phyloP scores from a whole-genome alignment of 768 basidiomycete genomes.

The Boletus tylopilopsis region DNA sequence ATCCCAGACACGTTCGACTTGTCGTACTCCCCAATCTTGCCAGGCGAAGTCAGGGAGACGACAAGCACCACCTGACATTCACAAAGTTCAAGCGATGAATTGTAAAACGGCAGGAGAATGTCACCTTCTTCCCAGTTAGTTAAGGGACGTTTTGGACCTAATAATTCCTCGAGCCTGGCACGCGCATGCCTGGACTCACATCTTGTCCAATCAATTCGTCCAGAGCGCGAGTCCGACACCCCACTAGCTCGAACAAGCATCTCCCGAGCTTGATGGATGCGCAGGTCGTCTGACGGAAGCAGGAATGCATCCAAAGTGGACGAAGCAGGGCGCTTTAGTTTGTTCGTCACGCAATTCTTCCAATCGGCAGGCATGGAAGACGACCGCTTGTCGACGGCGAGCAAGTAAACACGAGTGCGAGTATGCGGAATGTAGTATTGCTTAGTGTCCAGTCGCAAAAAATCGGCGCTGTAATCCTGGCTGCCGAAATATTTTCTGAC shows the following conservation, averaged over 20 bases:
- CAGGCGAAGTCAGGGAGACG: conserved; percentile 87
- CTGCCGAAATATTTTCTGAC: conserved; percentile 76
- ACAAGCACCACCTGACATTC: conserved; percentile 64
- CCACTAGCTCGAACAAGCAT: conserved; percentile 72
- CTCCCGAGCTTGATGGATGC: conserved; percentile 85
- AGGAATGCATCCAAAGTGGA: conserved; percentile 89
- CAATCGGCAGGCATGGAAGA: conserved; percentile 66
- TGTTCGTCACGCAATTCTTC: conserved; percentile 54
- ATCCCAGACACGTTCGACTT: conserved; percentile 95
- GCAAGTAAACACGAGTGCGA: conserved; percentile 82
- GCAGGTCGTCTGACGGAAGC: conserved; percentile 86
- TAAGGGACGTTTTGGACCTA: conserved; percentile 81
- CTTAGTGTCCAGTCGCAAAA: conserved; percentile 75
- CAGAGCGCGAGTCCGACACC: conserved; percentile 61
- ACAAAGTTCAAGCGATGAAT: neutral
- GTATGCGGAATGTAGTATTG: conserved; percentile 94
- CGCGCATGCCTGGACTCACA: conserved; percentile 92
- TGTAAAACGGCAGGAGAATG: conserved; percentile 9
- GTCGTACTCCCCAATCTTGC: conserved; percentile 90
- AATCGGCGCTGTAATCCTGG: conserved; percentile 71
- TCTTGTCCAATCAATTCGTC: conserved; percentile 85
- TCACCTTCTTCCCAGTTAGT: conserved; percentile 92
- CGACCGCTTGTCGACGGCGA: conserved; percentile 66
- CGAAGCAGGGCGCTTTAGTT: conserved; percentile 80
- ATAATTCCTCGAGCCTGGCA: conserved; percentile 74